These are phyloP conservation scores for Amaranthus tricolor DNA, from an alignment of 179 eudicot species.

Conservation along the genomic window DNA sequence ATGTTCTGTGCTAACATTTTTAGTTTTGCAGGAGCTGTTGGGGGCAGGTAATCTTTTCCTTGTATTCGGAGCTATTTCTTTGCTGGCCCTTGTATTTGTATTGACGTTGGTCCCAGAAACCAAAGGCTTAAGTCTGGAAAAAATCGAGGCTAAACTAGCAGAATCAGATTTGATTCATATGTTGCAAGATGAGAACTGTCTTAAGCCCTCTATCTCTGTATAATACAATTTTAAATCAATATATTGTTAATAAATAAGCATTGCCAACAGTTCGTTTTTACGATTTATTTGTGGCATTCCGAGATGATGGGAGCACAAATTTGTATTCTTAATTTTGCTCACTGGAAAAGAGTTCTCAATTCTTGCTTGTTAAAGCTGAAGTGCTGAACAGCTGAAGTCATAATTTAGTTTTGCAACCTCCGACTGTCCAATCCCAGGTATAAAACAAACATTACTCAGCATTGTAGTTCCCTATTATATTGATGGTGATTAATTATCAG, in stretches of 20 bases:
- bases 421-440: not conserved
- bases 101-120: conserved; percentile 76
- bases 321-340: conserved; percentile 6
- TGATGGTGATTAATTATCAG: not conserved
- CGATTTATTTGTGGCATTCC: not conserved
- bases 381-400: not conserved
- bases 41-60: conserved; percentile 92
- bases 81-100: conserved; percentile 69
- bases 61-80: conserved; percentile 73
- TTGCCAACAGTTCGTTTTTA: not conserved
- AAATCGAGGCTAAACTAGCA: conserved; percentile 77
- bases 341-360: not conserved
- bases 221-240: not conserved
- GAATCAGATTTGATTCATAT: conserved; percentile 38
- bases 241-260: not conserved
- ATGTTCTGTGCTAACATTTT: conserved; percentile 10
- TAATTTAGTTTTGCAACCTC: not conserved
- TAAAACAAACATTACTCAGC: not conserved
- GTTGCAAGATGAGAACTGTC: not conserved
- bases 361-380: too few species aligned
- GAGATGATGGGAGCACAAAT: not conserved
- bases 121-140: conserved; percentile 96
- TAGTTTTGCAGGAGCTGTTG: conserved; percentile 69
- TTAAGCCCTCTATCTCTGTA: conserved; percentile 1
- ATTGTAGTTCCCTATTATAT: not conserved